Evolutionary conservation across 2,329 filamentous ascomycete genomes (phyloP), one percentile per base, ranked within the genome.

Genomic region (Aspergillus sp.): DNA sequence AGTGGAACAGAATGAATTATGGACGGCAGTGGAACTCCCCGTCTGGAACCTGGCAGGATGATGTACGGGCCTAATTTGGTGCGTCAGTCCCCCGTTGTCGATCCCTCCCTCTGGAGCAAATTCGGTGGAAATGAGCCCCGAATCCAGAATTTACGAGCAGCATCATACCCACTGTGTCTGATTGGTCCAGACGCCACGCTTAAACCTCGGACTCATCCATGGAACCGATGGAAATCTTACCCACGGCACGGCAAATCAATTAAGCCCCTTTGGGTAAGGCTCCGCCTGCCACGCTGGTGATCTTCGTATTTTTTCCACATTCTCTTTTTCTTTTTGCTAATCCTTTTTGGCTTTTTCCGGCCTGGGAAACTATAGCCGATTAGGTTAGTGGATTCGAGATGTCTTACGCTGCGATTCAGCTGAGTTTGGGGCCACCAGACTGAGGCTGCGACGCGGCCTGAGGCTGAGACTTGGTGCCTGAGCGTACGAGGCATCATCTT

Each of bases 1-100:
- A 27, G 34, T 37, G 12, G 12, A 5, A 37, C 12, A 37, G 12
- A n/a, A 13, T 37, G 15, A 7, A 37, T 37, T 30, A 30, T 30
- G 27, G 27, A 30, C 27, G 11, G 27, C 27, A 11, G 27, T 30
- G 27, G 27, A 30, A 30, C 27, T 30, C 27, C 27, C 27, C 27
- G 27, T 37, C 15, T 52, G 40, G 47, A 37, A 27, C 44, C 44
- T 51, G 56, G 53, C 41, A 51, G 46, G 30, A 48, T 56, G 52
- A 62, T 62, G 55, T 39, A 49, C 49, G 42, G 44, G 33, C 30
- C 51, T 44, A 51, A 56, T 57, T 49, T 46, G 51, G 57, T 22
- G 52, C 55, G 57, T 50, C 61, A 63, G 59, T 61, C 56, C 58
- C 54, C 52, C 33, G 58, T 64, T 48, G 62, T 64, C 60, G 62